Evolutionary conservation across 805 yeast genomes (phyloP).

Genomic region (Ogataea saltuana): DNA sequence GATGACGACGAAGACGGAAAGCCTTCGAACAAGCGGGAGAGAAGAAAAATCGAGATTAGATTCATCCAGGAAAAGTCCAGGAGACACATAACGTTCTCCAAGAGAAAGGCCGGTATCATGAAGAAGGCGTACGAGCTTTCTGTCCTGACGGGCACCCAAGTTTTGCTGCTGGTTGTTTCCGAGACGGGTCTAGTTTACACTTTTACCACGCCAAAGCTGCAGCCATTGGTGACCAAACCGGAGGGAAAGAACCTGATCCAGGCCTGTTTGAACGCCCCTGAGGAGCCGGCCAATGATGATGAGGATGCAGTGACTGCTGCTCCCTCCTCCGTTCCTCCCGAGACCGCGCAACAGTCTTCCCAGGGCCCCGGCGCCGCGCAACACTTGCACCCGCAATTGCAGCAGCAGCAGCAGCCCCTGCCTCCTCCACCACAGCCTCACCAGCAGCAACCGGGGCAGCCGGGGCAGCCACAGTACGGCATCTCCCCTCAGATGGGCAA

Average conservation of each 20-base stretch:
- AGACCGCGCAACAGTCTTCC: slow-evolving; percentile 24
- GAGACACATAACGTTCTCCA: slow-evolving; percentile 96
- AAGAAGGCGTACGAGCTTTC: slow-evolving; percentile 98
- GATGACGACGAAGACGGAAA: slow-evolving; percentile 53
- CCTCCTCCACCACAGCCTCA: slow-evolving; percentile 31
- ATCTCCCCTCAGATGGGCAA: slow-evolving; percentile 31
- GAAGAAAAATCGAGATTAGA: slow-evolving; percentile 93
- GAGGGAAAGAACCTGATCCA: slow-evolving; percentile 97
- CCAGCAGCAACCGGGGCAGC: slow-evolving; percentile 26
- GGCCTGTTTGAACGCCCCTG: slow-evolving; percentile 97
- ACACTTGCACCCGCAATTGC: slow-evolving; percentile 38
- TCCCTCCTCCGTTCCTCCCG: slow-evolving; percentile 15
- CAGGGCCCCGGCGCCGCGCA: slow-evolving; percentile 26
- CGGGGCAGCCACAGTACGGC: slow-evolving; percentile 26
- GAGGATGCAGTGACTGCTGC: slow-evolving; percentile 41
- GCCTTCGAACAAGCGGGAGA: slow-evolving; percentile 53
- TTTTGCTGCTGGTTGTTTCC: slow-evolving; percentile 86
- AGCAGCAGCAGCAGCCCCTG: slow-evolving; percentile 32
- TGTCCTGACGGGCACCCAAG: slow-evolving; percentile 97
- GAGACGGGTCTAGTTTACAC: slow-evolving; percentile 99
- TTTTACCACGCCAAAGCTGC: slow-evolving; percentile 97
- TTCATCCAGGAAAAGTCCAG: slow-evolving; percentile 97
- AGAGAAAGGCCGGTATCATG: slow-evolving; percentile 99
- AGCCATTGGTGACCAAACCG: slow-evolving; percentile 94
- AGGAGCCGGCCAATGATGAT: slow-evolving; percentile 64